Conservation (phyloP, 2,329 filamentous ascomycete genomes). For the Graphium sp. region DNA sequence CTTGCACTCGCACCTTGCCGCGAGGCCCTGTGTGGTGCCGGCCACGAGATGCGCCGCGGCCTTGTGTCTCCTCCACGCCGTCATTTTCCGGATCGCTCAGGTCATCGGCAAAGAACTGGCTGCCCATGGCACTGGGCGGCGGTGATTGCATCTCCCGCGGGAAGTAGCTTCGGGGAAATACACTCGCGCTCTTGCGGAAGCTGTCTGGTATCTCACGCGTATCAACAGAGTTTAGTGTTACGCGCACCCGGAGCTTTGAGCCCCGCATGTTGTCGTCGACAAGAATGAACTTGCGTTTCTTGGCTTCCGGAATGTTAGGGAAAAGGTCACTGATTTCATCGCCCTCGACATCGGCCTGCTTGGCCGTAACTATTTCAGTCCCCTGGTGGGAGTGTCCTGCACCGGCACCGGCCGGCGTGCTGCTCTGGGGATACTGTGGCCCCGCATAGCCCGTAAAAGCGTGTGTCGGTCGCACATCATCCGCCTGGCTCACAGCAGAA, state of each 20-base stretch:
- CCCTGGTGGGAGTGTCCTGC: conserved; percentile 6
- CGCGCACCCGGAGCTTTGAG: conserved; percentile 69
- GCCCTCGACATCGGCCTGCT: conserved; percentile 23
- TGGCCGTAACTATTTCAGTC: conserved; percentile 11
- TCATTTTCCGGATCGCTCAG: conserved; percentile 37
- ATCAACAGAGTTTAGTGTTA: conserved; percentile 84
- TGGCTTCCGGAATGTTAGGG: conserved; percentile 73
- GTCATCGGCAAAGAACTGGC: conserved; percentile 58
- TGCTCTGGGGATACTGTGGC: conserved; percentile 34
- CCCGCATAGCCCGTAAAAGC: conserved; percentile 54
- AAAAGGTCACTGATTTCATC: conserved; percentile 58
- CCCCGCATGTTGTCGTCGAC: conserved; percentile 79
- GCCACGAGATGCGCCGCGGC: conserved; percentile 14
- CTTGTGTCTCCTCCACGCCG: conserved; percentile 31
- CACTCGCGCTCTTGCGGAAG: conserved; percentile 77
- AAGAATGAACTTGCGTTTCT: conserved; percentile 91
- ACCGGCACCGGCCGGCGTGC: conserved; percentile 14
- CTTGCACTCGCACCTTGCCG: conserved; percentile 28
- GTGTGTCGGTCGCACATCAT: conserved; percentile 57
- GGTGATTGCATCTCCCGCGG: conserved; percentile 84
- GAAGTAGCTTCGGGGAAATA: conserved; percentile 84
- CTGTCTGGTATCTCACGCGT: conserved; percentile 94
- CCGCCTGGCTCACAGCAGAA: conserved; percentile 26
- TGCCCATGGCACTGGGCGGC: conserved; percentile 57
- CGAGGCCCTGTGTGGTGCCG: conserved; percentile 10